Evolutionary conservation across 2,329 filamentous ascomycete genomes (phyloP).

Genomic region (Bipolaris zeicola): DNA sequence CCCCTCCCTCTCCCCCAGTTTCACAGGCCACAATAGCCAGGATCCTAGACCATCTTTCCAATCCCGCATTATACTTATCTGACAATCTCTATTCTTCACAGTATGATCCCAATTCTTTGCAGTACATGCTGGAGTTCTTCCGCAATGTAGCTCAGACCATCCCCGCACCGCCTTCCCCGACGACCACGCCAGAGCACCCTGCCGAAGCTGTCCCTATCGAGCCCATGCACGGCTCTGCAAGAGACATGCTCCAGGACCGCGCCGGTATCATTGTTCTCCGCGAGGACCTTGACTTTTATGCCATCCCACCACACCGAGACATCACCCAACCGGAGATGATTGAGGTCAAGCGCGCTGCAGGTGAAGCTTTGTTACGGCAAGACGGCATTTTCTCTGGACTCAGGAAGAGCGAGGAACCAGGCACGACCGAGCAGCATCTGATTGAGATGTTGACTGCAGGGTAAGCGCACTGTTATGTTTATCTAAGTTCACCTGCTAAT

Average conservation of each 20-base stretch:
- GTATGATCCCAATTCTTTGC: slow-evolving; percentile 95
- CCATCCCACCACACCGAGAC: slow-evolving; percentile 82
- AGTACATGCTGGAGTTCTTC: slow-evolving; percentile 99
- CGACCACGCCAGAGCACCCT: slow-evolving; percentile 49
- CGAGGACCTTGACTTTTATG: slow-evolving; percentile 97
- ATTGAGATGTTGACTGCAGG: slow-evolving; percentile 99
- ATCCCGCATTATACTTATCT: slow-evolving; percentile 60
- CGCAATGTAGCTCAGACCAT: slow-evolving; percentile 96
- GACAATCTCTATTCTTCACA: slow-evolving; percentile 63
- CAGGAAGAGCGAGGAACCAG: slow-evolving; percentile 91
- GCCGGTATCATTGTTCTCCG: slow-evolving; percentile 96
- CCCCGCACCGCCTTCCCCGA: slow-evolving; percentile 71
- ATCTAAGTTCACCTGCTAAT: slow-evolving; percentile 5
- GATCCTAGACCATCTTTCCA: slow-evolving; percentile 51
- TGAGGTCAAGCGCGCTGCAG: slow-evolving; percentile 90
- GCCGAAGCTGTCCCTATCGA: slow-evolving; percentile 70
- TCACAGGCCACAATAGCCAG: slow-evolving; percentile 44
- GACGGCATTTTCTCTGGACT: slow-evolving; percentile 95
- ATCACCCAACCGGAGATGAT: slow-evolving; percentile 92
- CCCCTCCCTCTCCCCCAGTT: slow-evolving; percentile 40
- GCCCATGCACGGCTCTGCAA: slow-evolving; percentile 69
- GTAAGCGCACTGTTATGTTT: slow-evolving; percentile 59
- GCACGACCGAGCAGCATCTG: slow-evolving; percentile 95
- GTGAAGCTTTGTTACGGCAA: slow-evolving; percentile 82
- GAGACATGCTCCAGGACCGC: slow-evolving; percentile 81